These are phyloP conservation scores for Saccharomycopsis amapae DNA, from an alignment of 805 yeast species.

Conservation along the genomic window DNA sequence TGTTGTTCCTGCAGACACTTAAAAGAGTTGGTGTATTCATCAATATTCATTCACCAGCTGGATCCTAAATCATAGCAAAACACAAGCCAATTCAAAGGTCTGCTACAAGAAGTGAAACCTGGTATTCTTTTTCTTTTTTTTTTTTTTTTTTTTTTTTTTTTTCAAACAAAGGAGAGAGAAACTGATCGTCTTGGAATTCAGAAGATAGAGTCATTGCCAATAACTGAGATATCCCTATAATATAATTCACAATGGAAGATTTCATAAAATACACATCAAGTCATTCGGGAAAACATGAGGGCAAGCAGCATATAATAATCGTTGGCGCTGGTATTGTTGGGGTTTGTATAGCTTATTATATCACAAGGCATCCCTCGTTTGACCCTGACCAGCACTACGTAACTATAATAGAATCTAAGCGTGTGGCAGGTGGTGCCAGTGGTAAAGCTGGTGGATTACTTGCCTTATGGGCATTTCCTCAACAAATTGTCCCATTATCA, in stretches of 20 bases:
- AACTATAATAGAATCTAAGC: conserved; percentile 76
- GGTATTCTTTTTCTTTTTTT: too few relatives aligned
- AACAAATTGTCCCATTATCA: conserved; percentile 82
- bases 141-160: too few relatives aligned
- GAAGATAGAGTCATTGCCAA: too few relatives aligned
- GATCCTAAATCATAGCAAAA: too few relatives aligned
- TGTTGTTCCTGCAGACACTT: too few relatives aligned
- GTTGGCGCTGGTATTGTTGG: conserved; percentile 97
- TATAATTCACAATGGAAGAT: conserved; percentile 12
- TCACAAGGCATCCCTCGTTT: conserved; percentile 76
- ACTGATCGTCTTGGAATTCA: too few relatives aligned
- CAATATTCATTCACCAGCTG: too few relatives aligned
- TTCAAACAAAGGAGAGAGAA: too few relatives aligned
- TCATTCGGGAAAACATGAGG: conserved; percentile 28
- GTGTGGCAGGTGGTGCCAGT: conserved; percentile 95
- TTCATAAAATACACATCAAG: conserved; percentile 16
- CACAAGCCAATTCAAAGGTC: too few relatives aligned
- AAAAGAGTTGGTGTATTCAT: too few relatives aligned
- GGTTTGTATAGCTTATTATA: conserved; percentile 85
- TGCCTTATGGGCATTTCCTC: conserved; percentile 96
- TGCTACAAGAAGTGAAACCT: too few relatives aligned
- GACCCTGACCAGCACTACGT: conserved; percentile 69
- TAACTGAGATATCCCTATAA: too few relatives aligned
- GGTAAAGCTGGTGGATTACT: conserved; percentile 96
- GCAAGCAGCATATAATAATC: conserved; percentile 69